Evolutionary conservation across 2,329 filamentous ascomycete species (phyloP).

Genomic region (Xylariomycetidae sp.): DNA sequence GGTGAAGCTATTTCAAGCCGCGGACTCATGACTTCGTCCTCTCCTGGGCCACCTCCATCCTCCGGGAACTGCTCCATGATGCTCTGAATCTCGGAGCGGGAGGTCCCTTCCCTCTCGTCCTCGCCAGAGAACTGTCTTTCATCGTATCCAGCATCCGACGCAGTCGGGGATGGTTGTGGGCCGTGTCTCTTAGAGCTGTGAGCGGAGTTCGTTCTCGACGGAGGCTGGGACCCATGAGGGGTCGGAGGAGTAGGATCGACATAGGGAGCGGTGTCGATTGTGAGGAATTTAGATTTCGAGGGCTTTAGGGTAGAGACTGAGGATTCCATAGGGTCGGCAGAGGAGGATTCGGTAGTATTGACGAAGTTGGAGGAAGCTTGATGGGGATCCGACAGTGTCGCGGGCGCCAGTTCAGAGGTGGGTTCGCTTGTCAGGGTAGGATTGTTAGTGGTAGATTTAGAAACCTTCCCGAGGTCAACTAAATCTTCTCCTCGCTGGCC

Average conservation of each 20-base stretch:
- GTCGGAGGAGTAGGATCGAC: conserved; percentile 57
- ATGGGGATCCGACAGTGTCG: background rate
- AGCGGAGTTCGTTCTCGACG: conserved; percentile 56
- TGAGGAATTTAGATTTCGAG: conserved; percentile 39
- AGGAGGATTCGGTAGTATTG: background rate
- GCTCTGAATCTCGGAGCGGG: conserved; percentile 83
- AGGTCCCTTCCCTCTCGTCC: conserved; percentile 63
- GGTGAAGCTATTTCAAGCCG: conserved; percentile 79
- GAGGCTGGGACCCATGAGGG: conserved; percentile 48
- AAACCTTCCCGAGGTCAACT: too few species aligned
- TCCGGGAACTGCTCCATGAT: conserved; percentile 97
- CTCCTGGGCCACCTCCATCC: conserved; percentile 63
- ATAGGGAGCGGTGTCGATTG: conserved; percentile 44
- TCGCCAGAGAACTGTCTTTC: conserved; percentile 54
- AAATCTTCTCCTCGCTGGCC: too few species aligned
- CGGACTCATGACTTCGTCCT: conserved; percentile 89
- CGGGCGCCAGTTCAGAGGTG: too few species aligned
- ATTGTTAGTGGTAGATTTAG: background rate
- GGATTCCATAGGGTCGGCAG: conserved; percentile 32
- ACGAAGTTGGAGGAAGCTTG: background rate
- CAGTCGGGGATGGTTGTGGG: conserved; percentile 46
- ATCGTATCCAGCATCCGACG: conserved; percentile 52
- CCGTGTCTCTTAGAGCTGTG: conserved; percentile 41
- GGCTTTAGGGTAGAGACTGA: conserved; percentile 48
- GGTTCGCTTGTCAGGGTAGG: background rate